Evolutionary conservation across 371 early-diverging fungal species (phyloP).

Genomic region (Fennellomyces sp.): DNA sequence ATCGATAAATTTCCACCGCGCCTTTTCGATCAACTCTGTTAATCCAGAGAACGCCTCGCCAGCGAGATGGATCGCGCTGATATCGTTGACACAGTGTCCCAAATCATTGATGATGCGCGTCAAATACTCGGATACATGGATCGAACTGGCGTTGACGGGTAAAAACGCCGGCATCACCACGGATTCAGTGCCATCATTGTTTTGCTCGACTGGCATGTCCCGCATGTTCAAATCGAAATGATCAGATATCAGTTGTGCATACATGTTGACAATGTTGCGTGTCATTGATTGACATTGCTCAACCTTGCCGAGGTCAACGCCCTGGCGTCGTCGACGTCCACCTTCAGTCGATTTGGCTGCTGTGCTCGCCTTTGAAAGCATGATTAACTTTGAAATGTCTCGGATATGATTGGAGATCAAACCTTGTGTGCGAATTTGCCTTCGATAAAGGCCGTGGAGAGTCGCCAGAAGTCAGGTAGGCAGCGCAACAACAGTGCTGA

Average conservation of each 20-base stretch:
- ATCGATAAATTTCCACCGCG: conserved; percentile 61
- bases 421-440: conserved; percentile 72
- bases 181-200: conserved; percentile 24
- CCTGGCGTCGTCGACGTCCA: conserved; percentile 45
- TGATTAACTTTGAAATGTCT: neutral
- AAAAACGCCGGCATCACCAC: conserved; percentile 38
- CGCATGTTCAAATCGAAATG: conserved; percentile 52
- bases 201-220: conserved; percentile 25
- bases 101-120: conserved; percentile 57
- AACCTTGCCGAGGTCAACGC: conserved; percentile 71
- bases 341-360: conserved; percentile 15
- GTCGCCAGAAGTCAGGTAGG: conserved; percentile 93
- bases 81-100: conserved; percentile 62
- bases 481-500: conserved; percentile 75
- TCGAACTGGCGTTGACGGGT: conserved; percentile 55
- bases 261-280: conserved; percentile 71
- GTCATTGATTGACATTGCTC: conserved; percentile 81
- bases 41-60: conserved; percentile 60
- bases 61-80: conserved; percentile 56
- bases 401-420: neutral
- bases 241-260: conserved; percentile 58
- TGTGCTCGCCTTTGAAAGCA: neutral
- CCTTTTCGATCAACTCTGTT: conserved; percentile 53
- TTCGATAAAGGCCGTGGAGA: conserved; percentile 84
- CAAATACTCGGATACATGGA: conserved; percentile 60